Evolutionary conservation across 768 basidiomycete genomes (phyloP), one percentile per base, ranked within the genome.

Genomic region (Strobilomyces confusus): DNA sequence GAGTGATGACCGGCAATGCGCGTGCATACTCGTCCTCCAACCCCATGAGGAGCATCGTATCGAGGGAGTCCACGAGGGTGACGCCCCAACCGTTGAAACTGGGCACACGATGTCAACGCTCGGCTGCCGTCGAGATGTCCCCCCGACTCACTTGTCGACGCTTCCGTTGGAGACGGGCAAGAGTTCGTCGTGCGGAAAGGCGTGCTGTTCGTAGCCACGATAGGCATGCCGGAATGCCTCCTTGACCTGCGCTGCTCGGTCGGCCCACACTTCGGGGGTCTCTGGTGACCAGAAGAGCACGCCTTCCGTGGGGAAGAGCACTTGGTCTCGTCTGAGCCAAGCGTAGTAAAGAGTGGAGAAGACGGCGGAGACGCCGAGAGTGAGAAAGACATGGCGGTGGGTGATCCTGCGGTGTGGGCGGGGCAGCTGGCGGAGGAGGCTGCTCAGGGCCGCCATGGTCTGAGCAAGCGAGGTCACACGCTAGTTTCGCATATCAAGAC

Each of bases 41-140:
- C 13, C 77, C 88, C 83, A 95, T 86, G 25, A 98, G 73, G 33
- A 88, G 73, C 77, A 97, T 84, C 0, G 91, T 92, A 63, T 95
- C 92, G 6, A 97, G 75, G 7, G 90, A 82, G 63, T 97, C 94
- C 44, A 92, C 78, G 42, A 82, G 75, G 5, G 88, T 86, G 1
- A 88, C 77, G 22, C 84, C 85, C 89, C 89, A 92, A 8, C 86
- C 86, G 63, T 90, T 90, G 66, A 89, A 87, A 55, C 87, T 89
- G 42, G 29, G 29, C 29, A 29, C 4, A 8, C 29, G 29, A 29
- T 1, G 29, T 29, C 29, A 29, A 29, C 4, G 5, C 7, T 7
- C 1, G 29, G 29, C 5, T 1, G 6, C 29, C 29, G 29, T 29
- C 29, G 29, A 29, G n/a, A n/a, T n/a, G n/a, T n/a, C n/a, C n/a